Base-by-base conservation (phyloP, 306 rosid species). In the Cicer judaicum region DNA sequence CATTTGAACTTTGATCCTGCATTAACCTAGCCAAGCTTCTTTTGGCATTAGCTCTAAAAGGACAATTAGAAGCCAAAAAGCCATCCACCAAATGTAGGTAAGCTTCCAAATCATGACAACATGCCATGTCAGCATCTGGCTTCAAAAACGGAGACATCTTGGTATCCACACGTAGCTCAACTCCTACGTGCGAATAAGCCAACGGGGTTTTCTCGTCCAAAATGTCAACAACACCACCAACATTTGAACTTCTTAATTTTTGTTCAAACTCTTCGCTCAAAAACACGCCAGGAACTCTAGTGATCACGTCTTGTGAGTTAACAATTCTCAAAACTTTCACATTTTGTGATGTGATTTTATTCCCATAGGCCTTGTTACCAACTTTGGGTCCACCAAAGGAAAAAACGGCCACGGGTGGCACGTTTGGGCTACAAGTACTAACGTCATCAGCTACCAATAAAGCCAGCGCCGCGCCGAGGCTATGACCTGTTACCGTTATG, bases 301-400 rank as follows among this genome's bases (percentile, higher is more conserved):
- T 95, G 7, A 95, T 88, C 19, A 95, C 88, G 4, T 95, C 99
- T 38, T 92, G 97, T 0, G 93, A 90, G 65, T 95, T 95, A 2
- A 92, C 99, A 1, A 95, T 84, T 56, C 99, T 47, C 8, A 95
- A 5, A 5, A 95, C 93, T 36, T 90, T 95, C 9, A 94, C 99
- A 0, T 89, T 85, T 24, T 89, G 85, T 0, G 61, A 42, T 0
- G 83, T 56, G 0, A 95, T 59, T 18, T 84, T 81, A 4, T 89
- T 15, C 0, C 92, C 86, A 0, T 88, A 90, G 9, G 78, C 84
- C 41, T 74, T 81, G 76, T 95, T 95, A 1, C 99, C 98, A 0
- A 92, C 99, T 0, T 90, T 86, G 0, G 99, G 99, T 12, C 99
- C 98, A 0, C 99, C 99, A 1, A 89, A 95, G 0, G 99, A 95